These are phyloP conservation scores for Herpomyces periplanetae DNA, from an alignment of 2,329 filamentous ascomycete species.

Conservation along the genomic window DNA sequence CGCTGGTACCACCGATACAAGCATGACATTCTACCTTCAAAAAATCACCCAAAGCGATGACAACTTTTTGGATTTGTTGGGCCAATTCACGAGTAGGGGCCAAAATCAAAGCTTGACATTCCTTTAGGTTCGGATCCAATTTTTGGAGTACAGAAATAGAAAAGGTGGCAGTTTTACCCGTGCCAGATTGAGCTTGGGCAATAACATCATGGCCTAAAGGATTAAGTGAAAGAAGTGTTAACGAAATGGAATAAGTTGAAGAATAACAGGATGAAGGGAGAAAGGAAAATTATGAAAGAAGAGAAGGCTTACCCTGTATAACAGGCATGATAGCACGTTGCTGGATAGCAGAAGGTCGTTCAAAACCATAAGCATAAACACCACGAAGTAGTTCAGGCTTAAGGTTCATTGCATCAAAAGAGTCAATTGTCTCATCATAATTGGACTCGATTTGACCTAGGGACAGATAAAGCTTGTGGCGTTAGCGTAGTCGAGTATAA, in stretches of 20 bases:
- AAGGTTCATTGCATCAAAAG: constrained; percentile 90
- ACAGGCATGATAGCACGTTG: constrained; percentile 99
- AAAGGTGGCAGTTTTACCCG: constrained; percentile 98
- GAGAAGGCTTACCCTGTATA: constrained; percentile 44
- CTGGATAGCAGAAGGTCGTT: constrained; percentile 97
- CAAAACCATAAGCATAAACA: constrained; percentile 99
- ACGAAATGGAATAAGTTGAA: neutral
- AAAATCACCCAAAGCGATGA: constrained; percentile 93
- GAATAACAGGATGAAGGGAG: constrained; percentile 1
- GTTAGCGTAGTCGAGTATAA: constrained; percentile 2
- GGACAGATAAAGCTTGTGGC: constrained; percentile 3
- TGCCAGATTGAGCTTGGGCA: constrained; percentile 95
- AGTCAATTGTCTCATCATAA: constrained; percentile 98
- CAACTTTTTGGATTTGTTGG: constrained; percentile 97
- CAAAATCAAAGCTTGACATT: constrained; percentile 89
- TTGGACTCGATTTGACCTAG: constrained; percentile 97
- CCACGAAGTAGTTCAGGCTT: constrained; percentile 87
- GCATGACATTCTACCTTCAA: constrained; percentile 98
- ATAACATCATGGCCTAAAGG: constrained; percentile 69
- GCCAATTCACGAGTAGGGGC: constrained; percentile 92
- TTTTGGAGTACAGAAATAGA: constrained; percentile 97
- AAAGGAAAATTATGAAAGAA: neutral
- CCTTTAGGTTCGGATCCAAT: constrained; percentile 75
- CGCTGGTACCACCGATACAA: constrained; percentile 91
- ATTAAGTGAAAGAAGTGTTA: neutral